Base-by-base conservation (phyloP, 805 yeast genomes). In the Yarrowia sp. region DNA sequence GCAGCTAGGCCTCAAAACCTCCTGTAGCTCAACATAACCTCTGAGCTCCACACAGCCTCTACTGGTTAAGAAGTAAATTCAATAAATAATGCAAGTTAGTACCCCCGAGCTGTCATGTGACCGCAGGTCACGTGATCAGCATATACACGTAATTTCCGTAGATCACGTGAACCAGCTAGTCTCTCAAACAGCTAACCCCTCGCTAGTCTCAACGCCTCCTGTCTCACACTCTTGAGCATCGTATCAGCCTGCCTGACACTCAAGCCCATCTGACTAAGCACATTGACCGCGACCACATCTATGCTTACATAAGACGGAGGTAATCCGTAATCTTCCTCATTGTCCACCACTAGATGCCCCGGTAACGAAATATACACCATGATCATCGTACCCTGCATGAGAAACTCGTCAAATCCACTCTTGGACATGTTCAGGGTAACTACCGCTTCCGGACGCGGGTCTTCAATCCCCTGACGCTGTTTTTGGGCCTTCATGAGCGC, bases 401-500 rank as follows among this genome's bases (percentile, higher is more conserved):
- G 44, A 4, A n/a, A 35, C 2, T 22, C 35, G n/a, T 38, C 36
- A 13, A 51, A 6, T 1, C 60, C 60, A 7, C 60, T 51, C 6
- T 51, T 51, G 36, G 18, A 18, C 60, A 51, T 38, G 15, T 28
- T 28, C 22, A 51, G 28, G n/a, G 60, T 51, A 8, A 51, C 60
- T 17, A 31, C 22, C 4, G 60, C 60, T n/a, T 51, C 60, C 0
- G 33, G 33, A 3, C 60, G 33, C 10, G 8, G 6, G 14, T 51
- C 60, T 28, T 38, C 35, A 2, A 51, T 11, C 1, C 60, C 60
- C 22, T 38, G 44, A 6, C 35, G 44, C 15, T 13, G 60, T 14
- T 51, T 51, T 39, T 51, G 60, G 5, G 44, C n/a, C 60, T 31
- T 51, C 60, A 51, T 51, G n/a, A 51, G 31, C 36, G 60, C 60